phyloP scores from a whole-genome alignment of 2,329 filamentous ascomycete species.

The Lasiodiplodia sp. region DNA sequence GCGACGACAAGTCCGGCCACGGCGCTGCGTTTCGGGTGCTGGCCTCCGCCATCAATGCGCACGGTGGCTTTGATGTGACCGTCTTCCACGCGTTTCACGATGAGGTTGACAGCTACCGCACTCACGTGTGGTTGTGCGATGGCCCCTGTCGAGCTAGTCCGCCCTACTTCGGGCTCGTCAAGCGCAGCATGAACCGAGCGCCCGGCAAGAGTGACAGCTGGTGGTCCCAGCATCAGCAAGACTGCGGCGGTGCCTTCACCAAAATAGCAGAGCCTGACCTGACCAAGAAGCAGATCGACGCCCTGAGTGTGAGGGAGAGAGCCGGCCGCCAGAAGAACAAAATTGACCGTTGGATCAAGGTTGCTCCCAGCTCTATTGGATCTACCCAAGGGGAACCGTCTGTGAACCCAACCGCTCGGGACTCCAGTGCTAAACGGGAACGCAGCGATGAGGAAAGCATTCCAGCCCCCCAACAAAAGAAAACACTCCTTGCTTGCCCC shows the following conservation, averaged over 20 bases:
- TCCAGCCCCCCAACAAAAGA: conserved; percentile 31
- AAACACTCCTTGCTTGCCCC: conserved; percentile 46
- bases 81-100: conserved; percentile 56
- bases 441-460: conserved; percentile 24
- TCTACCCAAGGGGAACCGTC: conserved; percentile 26
- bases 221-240: conserved; percentile 49
- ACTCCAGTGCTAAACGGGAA: conserved; percentile 37
- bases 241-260: conserved; percentile 51
- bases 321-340: conserved; percentile 55
- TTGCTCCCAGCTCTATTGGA: conserved; percentile 30
- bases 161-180: conserved; percentile 54
- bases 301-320: conserved; percentile 48
- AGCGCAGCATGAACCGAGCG: conserved; percentile 55
- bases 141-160: conserved; percentile 48
- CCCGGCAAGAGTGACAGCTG: conserved; percentile 52
- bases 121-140: conserved; percentile 54
- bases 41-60: conserved; percentile 54
- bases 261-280: conserved; percentile 52
- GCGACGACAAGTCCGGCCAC: conserved; percentile 53
- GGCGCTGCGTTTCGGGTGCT: conserved; percentile 52
- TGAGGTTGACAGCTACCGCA: conserved; percentile 55
- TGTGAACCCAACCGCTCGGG: background rate
- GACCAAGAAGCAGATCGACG: conserved; percentile 50
- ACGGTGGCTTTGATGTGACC: conserved; percentile 51
- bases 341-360: conserved; percentile 50